Conservation (phyloP, 2,329 filamentous ascomycete species). For the Byssochlamys sp. region DNA sequence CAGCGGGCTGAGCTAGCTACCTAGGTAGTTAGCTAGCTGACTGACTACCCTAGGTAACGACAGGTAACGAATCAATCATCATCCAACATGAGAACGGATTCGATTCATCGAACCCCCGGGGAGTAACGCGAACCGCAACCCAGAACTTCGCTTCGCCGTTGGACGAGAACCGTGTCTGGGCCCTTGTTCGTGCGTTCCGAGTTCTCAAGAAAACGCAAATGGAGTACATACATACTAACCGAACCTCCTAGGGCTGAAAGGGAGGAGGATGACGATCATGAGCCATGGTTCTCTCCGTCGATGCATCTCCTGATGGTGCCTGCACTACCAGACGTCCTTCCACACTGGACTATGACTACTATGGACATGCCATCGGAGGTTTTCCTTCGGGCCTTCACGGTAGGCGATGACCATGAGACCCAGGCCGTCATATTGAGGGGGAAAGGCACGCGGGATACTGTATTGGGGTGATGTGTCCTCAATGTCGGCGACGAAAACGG, state of each 20-base stretch:
- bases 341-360: not conserved
- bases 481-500: not conserved
- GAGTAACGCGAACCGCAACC: too few species aligned
- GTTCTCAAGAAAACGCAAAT: too few species aligned
- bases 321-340: not conserved
- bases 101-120: not conserved
- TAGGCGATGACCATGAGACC: not conserved
- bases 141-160: too few species aligned
- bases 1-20: not conserved
- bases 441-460: not conserved
- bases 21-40: too few species aligned
- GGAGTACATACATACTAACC: not conserved
- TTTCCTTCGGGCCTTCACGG: not conserved
- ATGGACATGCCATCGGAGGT: not conserved
- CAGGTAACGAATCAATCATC: too few species aligned
- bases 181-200: not conserved
- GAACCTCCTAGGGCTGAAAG: not conserved
- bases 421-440: not conserved
- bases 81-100: not conserved
- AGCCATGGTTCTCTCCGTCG: not conserved
- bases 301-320: not conserved
- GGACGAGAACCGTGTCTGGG: too few species aligned
- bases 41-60: too few species aligned
- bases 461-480: not conserved
- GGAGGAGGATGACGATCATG: not conserved